Evolutionary conservation across 192 early-diverging fungal genomes (phyloP).

Genomic region (Gonapodya sp.): DNA sequence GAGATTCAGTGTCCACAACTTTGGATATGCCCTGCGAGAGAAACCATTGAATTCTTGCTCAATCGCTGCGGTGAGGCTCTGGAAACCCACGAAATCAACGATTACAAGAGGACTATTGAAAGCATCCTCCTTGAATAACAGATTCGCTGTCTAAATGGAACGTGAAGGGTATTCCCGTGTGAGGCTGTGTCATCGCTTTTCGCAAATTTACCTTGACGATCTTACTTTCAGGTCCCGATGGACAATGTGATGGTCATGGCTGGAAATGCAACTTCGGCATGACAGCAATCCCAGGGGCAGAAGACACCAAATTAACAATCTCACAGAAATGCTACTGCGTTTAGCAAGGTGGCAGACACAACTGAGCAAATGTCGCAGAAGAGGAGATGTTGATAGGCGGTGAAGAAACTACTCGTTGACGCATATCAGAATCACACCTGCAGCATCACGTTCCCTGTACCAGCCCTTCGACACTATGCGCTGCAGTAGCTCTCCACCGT

Average conservation of each 20-base stretch:
- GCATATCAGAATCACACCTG: too few species aligned
- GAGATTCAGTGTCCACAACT: background rate
- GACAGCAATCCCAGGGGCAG: background rate
- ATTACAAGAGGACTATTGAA: background rate
- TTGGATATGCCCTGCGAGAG: background rate
- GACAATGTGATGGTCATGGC: background rate
- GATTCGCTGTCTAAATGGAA: background rate
- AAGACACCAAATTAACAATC: background rate
- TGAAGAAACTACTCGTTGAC: too few species aligned
- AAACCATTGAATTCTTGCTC: background rate
- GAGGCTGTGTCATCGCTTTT: too few species aligned
- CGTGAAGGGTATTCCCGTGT: too few species aligned
- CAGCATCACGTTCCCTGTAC: background rate
- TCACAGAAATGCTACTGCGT: background rate
- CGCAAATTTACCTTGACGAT: too few species aligned
- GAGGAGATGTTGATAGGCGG: background rate
- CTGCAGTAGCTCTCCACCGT: background rate
- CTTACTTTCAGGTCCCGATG: background rate
- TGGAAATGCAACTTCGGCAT: background rate
- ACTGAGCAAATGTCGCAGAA: background rate
- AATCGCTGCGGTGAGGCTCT: background rate
- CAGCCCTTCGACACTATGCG: background rate
- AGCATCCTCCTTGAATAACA: background rate
- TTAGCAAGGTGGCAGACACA: background rate
- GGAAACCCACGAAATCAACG: background rate